These are phyloP conservation scores for Triadica sebifera DNA, from an alignment of 345 rosid genomes.

Conservation along the genomic window DNA sequence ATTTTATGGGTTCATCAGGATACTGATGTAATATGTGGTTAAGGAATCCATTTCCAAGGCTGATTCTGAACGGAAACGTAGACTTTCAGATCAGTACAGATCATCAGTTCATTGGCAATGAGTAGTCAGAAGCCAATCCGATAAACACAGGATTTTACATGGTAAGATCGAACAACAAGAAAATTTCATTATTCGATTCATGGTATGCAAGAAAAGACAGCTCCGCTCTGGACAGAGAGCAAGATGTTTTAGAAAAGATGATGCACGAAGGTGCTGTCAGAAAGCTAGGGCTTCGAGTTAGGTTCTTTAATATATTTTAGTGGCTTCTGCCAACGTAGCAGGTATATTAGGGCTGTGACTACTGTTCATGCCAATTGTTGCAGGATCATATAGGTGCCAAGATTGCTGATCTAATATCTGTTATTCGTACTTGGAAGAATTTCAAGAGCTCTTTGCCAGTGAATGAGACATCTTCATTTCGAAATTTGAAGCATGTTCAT, in stretches of 20 bases:
- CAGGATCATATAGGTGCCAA: constrained; percentile 64
- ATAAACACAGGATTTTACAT: constrained; percentile 78
- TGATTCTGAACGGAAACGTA: constrained; percentile 34
- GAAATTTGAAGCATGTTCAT: constrained; percentile 1
- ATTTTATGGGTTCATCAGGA: constrained; percentile 48
- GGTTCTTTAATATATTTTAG: constrained; percentile 63
- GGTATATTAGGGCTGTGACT: constrained; percentile 41
- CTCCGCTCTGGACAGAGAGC: constrained; percentile 56
- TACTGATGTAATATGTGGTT: constrained; percentile 75
- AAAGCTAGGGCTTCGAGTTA: constrained; percentile 40
- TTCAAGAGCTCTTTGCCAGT: constrained; percentile 18
- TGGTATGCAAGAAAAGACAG: constrained; percentile 65
- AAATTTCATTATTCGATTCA: constrained; percentile 48
- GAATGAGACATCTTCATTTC: constrained; percentile 1
- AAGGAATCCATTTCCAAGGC: constrained; percentile 49
- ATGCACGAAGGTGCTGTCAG: constrained; percentile 32
- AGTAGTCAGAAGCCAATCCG: constrained; percentile 28
- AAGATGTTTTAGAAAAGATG: constrained; percentile 58
- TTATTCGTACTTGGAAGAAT: constrained; percentile 62
- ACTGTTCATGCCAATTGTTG: constrained; percentile 92
- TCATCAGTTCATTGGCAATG: constrained; percentile 32
- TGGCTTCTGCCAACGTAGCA: constrained; percentile 72
- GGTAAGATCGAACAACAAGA: constrained; percentile 61
- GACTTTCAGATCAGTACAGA: constrained; percentile 80
- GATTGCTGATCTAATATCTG: constrained; percentile 49